phyloP scores from a whole-genome alignment of 179 eudicot genomes.

The Beta lomatogona region DNA sequence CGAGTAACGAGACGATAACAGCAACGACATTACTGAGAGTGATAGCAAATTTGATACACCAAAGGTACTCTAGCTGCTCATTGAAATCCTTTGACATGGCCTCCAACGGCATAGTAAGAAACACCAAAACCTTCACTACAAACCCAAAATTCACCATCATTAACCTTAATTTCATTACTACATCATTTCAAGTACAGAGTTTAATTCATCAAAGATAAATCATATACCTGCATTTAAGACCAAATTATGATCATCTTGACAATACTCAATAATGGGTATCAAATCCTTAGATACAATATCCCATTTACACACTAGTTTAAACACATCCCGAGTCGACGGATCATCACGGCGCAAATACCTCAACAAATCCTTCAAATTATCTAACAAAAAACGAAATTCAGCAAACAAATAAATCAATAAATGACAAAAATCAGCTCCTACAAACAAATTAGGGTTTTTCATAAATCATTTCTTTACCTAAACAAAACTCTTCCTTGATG shows the following conservation, averaged over 20 bases:
- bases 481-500: conserved; percentile 55
- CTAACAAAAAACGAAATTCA: conserved; percentile 35
- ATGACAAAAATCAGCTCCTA: neutral
- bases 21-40: conserved; percentile 65
- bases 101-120: conserved; percentile 96
- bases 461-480: conserved; percentile 44
- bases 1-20: conserved; percentile 78
- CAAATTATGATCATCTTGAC: conserved; percentile 73
- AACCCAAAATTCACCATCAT: conserved; percentile 15
- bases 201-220: neutral
- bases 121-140: conserved; percentile 95
- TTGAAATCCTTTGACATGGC: conserved; percentile 61
- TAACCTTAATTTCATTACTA: neutral
- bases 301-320: conserved; percentile 96
- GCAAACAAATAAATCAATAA: neutral
- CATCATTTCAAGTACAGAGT: neutral
- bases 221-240: conserved; percentile 75
- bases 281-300: conserved; percentile 76
- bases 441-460: conserved; percentile 23
- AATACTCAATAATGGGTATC: conserved; percentile 79
- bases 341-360: conserved; percentile 94
- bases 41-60: conserved; percentile 73
- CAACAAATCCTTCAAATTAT: conserved; percentile 94
- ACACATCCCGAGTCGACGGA: conserved; percentile 79
- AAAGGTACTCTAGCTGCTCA: conserved; percentile 81